A percentile compares a stretch with the other conserved stretches of the same genome.
Evolutionary conservation across 768 basidiomycete species (phyloP).

Genomic region (Leccinum obscurum): DNA sequence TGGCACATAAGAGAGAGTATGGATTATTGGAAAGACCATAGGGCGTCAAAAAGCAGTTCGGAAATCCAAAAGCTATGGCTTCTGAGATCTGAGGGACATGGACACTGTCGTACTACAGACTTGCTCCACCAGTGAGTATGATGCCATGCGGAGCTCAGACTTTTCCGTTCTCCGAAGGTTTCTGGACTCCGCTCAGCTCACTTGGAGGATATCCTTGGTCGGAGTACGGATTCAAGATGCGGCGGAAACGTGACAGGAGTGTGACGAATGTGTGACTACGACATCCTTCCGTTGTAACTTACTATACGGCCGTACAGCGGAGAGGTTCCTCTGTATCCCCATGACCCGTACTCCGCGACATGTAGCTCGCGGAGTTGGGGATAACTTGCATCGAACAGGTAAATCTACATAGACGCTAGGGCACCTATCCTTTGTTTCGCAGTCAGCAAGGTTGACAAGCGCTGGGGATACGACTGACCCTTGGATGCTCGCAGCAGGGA

Average conservation of each 20-base stretch:
- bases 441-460: neutral
- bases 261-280: neutral
- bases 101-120: no score
- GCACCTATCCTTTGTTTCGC: neutral
- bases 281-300: neutral
- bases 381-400: neutral
- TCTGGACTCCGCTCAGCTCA: no score
- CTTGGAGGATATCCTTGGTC: no score
- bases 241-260: neutral
- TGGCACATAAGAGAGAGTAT: no score
- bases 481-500: neutral
- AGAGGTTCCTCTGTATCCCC: neutral
- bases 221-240: neutral
- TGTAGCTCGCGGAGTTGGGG: constrained; percentile 27
- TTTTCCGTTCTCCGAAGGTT: no score
- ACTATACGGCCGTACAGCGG: neutral
- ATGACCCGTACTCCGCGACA: constrained; percentile 26
- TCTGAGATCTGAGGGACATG: no score
- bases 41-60: no score
- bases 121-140: neutral
- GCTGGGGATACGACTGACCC: neutral
- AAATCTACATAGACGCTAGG: neutral
- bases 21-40: no score
- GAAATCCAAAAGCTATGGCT: no score
- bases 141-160: neutral